These are phyloP conservation scores for Saccharum spontaneum DNA, from an alignment of 176 grass and related monocot genomes.

Conservation along the genomic window DNA sequence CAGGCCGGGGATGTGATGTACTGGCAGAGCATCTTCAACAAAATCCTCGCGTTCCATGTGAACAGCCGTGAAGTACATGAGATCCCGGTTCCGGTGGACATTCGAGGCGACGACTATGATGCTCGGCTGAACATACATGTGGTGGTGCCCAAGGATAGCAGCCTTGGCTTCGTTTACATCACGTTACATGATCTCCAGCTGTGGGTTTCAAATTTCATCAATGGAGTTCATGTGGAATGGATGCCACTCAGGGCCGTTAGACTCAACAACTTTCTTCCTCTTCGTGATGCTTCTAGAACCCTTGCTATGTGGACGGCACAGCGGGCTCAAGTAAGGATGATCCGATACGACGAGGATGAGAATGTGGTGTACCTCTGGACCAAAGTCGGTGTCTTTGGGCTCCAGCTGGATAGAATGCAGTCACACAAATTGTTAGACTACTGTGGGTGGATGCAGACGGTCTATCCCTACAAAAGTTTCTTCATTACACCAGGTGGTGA, in stretches of 20 bases:
- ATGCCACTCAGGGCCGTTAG: not conserved
- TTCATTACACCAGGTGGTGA: not conserved
- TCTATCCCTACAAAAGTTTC: slow-evolving; percentile 17
- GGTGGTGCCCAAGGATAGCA: not conserved
- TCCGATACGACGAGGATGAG: not conserved
- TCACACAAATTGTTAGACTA: not conserved
- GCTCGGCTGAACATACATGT: not conserved
- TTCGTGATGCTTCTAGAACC: not conserved
- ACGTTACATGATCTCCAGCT: not conserved
- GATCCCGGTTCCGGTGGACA: not conserved
- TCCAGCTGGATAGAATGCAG: not conserved
- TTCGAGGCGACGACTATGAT: too few relatives aligned
- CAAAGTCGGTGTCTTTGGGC: not conserved
- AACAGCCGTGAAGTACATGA: not conserved
- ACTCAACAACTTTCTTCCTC: not conserved
- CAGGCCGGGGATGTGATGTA: not conserved
- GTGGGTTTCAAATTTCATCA: not conserved
- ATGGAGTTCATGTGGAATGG: not conserved
- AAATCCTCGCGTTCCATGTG: not conserved
- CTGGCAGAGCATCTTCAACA: not conserved
- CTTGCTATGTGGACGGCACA: not conserved
- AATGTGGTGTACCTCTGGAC: not conserved
- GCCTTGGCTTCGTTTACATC: not conserved
- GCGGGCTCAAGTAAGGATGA: not conserved
- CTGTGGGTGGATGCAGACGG: not conserved